These are phyloP conservation scores for Asterochloris sp. DNA, from an alignment of 139 green algal genomes.

Conservation along the genomic window DNA sequence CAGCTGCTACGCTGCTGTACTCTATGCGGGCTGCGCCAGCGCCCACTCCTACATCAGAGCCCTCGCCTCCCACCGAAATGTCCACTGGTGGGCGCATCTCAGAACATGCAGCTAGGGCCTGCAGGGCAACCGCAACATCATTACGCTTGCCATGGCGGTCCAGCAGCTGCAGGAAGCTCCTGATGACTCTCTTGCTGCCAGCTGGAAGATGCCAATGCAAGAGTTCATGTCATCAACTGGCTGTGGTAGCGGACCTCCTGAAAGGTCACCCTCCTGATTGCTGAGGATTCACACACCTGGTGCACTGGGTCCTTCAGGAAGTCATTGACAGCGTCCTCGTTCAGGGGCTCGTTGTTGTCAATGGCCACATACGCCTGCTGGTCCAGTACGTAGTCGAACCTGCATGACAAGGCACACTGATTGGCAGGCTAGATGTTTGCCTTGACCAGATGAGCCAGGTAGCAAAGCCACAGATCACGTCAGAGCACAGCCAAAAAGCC, in stretches of 20 bases:
- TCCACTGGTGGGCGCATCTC: conserved; percentile 92
- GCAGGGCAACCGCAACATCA: conserved; percentile 9
- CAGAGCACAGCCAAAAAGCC: too few relatives aligned
- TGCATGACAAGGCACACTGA: neutral
- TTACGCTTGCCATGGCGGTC: too few relatives aligned
- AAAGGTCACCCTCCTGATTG: too few relatives aligned
- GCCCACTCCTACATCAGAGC: conserved; percentile 63
- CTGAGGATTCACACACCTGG: conserved; percentile 12
- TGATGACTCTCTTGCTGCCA: too few relatives aligned
- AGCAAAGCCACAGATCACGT: too few relatives aligned
- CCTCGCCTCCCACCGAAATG: conserved; percentile 87
- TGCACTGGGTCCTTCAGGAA: conserved; percentile 55
- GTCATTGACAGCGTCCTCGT: conserved; percentile 56
- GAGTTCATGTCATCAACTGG: too few relatives aligned
- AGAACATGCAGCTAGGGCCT: conserved; percentile 86
- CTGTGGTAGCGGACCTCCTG: too few relatives aligned
- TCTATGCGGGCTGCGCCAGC: conserved; percentile 78
- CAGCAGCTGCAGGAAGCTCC: too few relatives aligned
- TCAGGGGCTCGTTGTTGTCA: conserved; percentile 54
- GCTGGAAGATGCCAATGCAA: too few relatives aligned
- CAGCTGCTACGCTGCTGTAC: conserved; percentile 56
- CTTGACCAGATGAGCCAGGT: too few relatives aligned
- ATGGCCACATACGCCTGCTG: conserved; percentile 85
- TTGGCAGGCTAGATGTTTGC: too few relatives aligned
- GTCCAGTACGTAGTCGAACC: conserved; percentile 98